These are phyloP conservation scores for Aspergillus neotritici DNA, from an alignment of 2,329 filamentous ascomycete species.

Conservation along the genomic window DNA sequence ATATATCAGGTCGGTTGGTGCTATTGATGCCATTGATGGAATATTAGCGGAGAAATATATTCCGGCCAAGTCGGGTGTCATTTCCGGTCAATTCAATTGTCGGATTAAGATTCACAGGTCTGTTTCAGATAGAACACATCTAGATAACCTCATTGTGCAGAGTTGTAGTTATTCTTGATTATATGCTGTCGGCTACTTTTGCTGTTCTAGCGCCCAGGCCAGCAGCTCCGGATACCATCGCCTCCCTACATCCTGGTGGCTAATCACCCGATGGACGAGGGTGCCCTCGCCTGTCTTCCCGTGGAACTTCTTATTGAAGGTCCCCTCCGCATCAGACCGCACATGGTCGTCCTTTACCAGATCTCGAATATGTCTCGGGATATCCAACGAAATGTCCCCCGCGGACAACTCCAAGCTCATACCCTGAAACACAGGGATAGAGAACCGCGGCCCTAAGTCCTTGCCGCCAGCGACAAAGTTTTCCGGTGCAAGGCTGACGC, in stretches of 20 bases:
- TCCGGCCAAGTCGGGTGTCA: too few relatives aligned
- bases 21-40: too few relatives aligned
- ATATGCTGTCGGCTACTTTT: not conserved
- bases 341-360: slow-evolving; percentile 28
- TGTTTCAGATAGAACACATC: too few relatives aligned
- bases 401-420: slow-evolving; percentile 30
- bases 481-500: slow-evolving; percentile 24
- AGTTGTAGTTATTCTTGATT: too few relatives aligned
- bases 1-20: too few relatives aligned
- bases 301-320: slow-evolving; percentile 30
- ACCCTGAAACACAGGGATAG: slow-evolving; percentile 34
- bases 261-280: slow-evolving; percentile 32
- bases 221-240: slow-evolving; percentile 35
- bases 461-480: slow-evolving; percentile 24
- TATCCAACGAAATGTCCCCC: slow-evolving; percentile 24
- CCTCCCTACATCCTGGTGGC: slow-evolving; percentile 33
- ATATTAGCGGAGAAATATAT: too few relatives aligned
- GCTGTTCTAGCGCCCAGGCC: slow-evolving; percentile 23
- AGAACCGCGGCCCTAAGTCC: slow-evolving; percentile 29
- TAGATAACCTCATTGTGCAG: too few relatives aligned
- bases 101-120: too few relatives aligned
- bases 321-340: slow-evolving; percentile 33
- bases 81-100: too few relatives aligned
- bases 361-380: slow-evolving; percentile 27
- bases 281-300: slow-evolving; percentile 31